These are phyloP conservation scores for Rhizopogon vesiculosus DNA, from an alignment of 768 basidiomycete genomes.

Conservation along the genomic window DNA sequence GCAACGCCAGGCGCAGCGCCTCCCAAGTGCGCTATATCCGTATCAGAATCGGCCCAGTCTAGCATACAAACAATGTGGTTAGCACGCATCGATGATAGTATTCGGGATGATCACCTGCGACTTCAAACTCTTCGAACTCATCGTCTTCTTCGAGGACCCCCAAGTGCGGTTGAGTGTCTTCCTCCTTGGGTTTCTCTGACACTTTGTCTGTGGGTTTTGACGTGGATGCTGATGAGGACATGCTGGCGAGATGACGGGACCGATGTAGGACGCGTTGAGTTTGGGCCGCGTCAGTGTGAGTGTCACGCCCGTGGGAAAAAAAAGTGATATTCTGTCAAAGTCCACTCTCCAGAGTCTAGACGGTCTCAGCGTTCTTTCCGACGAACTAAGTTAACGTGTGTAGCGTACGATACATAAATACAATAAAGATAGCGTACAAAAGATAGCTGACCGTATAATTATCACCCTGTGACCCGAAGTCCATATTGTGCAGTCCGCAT, in stretches of 20 bases:
- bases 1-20: conserved; percentile 71
- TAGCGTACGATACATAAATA: conserved; percentile 22
- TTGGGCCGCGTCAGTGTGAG: conserved; percentile 3
- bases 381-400: conserved; percentile 4
- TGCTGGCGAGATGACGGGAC: conserved; percentile 10
- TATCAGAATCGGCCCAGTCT: conserved; percentile 90
- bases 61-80: not conserved
- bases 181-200: conserved; percentile 36
- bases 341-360: too few relatives aligned
- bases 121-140: conserved; percentile 92
- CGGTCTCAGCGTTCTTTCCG: too few relatives aligned
- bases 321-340: not conserved
- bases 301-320: conserved; percentile 18
- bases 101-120: conserved; percentile 54
- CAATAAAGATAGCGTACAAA: conserved; percentile 24
- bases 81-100: conserved; percentile 1
- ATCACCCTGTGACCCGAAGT: conserved; percentile 4
- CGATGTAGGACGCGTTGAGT: not conserved
- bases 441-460: conserved; percentile 9
- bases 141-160: conserved; percentile 96
- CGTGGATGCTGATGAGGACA: conserved; percentile 43
- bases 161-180: conserved; percentile 57
- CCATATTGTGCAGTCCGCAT: conserved; percentile 13
- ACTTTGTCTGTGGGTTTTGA: conserved; percentile 38
- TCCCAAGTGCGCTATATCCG: conserved; percentile 74